These are phyloP conservation scores for Pyrenula aspistea DNA, from an alignment of 495 filamentous ascomycete species.

Conservation along the genomic window DNA sequence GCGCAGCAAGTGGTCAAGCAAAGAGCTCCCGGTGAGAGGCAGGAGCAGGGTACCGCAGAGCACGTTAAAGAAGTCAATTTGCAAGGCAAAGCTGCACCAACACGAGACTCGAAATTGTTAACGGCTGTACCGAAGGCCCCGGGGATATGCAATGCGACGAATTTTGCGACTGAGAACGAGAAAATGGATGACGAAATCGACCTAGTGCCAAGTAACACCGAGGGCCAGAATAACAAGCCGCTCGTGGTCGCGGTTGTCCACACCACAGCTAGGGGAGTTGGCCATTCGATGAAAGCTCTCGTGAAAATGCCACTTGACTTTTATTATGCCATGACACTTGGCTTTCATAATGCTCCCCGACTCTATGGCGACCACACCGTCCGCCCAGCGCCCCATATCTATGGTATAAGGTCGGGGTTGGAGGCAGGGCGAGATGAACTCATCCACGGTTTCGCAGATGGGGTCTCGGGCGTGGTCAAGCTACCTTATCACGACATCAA, in stretches of 20 bases:
- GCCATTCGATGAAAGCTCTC: slow-evolving; percentile 17
- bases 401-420: slow-evolving; percentile 25
- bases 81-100: background rate
- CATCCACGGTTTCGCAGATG: slow-evolving; percentile 58
- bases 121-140: background rate
- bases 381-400: slow-evolving; percentile 15
- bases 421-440: slow-evolving; percentile 42
- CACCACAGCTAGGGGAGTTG: slow-evolving; percentile 22
- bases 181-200: background rate
- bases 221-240: background rate
- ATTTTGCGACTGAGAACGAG: background rate
- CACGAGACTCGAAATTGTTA: background rate
- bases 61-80: background rate
- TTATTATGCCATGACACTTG: slow-evolving; percentile 60
- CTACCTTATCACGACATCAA: slow-evolving; percentile 54
- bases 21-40: background rate
- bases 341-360: slow-evolving; percentile 73
- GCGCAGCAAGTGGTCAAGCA: background rate
- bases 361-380: slow-evolving; percentile 54
- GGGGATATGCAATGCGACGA: background rate
- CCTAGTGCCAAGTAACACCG: background rate
- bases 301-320: slow-evolving; percentile 47
- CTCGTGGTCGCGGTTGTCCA: slow-evolving; percentile 11
- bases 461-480: slow-evolving; percentile 53
- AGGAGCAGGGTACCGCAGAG: background rate